Evolutionary conservation across 1,139 yeast genomes (phyloP), one percentile per base, ranked within the genome.

Genomic region (Pichia sp.): DNA sequence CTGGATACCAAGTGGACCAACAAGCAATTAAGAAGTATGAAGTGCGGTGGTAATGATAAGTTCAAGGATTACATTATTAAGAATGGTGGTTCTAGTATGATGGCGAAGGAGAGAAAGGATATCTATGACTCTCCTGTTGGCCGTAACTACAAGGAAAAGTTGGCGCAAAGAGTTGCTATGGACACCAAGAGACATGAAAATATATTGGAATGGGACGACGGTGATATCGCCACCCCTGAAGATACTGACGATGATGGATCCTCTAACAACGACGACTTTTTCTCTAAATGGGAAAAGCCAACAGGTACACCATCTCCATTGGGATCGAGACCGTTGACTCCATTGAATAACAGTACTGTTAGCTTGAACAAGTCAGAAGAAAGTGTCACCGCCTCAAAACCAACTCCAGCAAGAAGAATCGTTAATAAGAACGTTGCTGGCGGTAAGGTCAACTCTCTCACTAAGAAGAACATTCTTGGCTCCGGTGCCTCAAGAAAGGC

Each of bases 1-100:
- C 71, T 91, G 69, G 98, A 91, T 61, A 63, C 71, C 40, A 79
- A 78, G 56, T 91, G 97, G 96, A 84, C 88, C 38, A 72, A 87
- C 46, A 78, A 77, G 49, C 95, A 91, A 59, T 67, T 91, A 57
- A 72, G 96, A 54, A 77, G 86, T 56, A 86, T 91, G 73, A 87
- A 88, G 56, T 74, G 82, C 42, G 97, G 97, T 37, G 98, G 97
- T 15, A 91, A 91, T 60, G 79, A 79, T 51, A 72, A 71, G 32
- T 95, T 96, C 30, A 77, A 78, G 48, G 95, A 84, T 40, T 91
- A 75, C 53, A 83, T 83, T 58, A 60, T 74, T 49, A 84, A 84
- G 60, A 78, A 87, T 53, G 95, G 95, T 30, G 96, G 96, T 14
- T 68, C 85, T 19, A 77, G 76, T 52, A 78, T 64, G 51, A 64